Conservation (phyloP, 2,329 filamentous ascomycete species). For the Penicillium sp. region DNA sequence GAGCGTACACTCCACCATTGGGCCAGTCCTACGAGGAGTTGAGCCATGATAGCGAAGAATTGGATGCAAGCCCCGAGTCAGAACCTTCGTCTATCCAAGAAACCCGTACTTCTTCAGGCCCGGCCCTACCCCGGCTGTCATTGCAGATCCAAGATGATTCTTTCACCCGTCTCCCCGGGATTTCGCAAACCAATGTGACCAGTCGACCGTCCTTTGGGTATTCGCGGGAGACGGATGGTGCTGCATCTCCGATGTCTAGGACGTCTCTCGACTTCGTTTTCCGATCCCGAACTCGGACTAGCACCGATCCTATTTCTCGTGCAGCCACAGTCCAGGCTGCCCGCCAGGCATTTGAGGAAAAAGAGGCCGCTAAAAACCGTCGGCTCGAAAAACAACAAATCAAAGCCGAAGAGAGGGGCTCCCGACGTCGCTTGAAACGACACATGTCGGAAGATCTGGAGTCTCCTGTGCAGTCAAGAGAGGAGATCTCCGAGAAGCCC, state of each 20-base stretch:
- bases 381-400: slow-evolving; percentile 54
- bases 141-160: slow-evolving; percentile 42
- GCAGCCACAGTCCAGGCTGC: slow-evolving; percentile 57
- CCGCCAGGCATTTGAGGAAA: slow-evolving; percentile 57
- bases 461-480: slow-evolving; percentile 13
- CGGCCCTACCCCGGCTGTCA: slow-evolving; percentile 31
- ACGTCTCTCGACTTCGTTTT: slow-evolving; percentile 58
- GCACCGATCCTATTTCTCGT: slow-evolving; percentile 53
- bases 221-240: slow-evolving; percentile 52
- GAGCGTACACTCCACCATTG: slow-evolving; percentile 54
- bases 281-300: slow-evolving; percentile 49
- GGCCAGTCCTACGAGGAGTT: slow-evolving; percentile 52
- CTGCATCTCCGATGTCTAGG: slow-evolving; percentile 52
- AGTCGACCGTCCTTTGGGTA: slow-evolving; percentile 49
- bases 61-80: slow-evolving; percentile 48
- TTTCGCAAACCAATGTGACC: slow-evolving; percentile 54
- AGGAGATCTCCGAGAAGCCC: slow-evolving; percentile 25
- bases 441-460: slow-evolving; percentile 14
- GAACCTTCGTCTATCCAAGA: slow-evolving; percentile 26
- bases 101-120: slow-evolving; percentile 32
- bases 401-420: slow-evolving; percentile 47
- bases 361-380: slow-evolving; percentile 56
- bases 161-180: slow-evolving; percentile 49
- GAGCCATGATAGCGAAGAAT: slow-evolving; percentile 44
- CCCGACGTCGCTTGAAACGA: slow-evolving; percentile 44